These are phyloP conservation scores for Arthroderma sp. DNA, from an alignment of 2,329 filamentous ascomycete species.

Conservation along the genomic window DNA sequence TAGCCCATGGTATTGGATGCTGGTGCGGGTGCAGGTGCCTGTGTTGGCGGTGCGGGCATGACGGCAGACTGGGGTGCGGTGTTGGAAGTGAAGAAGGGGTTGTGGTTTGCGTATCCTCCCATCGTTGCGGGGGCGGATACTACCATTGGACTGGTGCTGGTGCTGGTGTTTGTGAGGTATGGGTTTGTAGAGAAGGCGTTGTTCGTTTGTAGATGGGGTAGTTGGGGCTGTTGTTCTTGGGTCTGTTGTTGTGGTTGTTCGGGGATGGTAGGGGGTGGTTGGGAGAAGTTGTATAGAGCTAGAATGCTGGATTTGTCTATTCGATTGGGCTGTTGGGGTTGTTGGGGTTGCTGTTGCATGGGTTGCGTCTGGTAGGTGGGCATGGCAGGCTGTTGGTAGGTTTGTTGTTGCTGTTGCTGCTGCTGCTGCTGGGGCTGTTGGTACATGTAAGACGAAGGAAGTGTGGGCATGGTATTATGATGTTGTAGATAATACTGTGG, in stretches of 20 bases:
- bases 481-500: constrained; percentile 20
- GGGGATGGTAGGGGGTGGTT: constrained; percentile 26
- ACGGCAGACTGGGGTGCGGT: constrained; percentile 9
- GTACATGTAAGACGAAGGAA: not conserved
- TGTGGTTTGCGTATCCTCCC: constrained; percentile 13
- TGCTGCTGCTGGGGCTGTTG: constrained; percentile 6
- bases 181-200: constrained; percentile 1
- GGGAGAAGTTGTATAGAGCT: constrained; percentile 36
- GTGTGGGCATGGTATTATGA: constrained; percentile 7
- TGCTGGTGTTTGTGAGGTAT: not conserved
- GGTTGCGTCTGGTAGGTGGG: constrained; percentile 8
- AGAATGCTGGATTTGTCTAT: constrained; percentile 38
- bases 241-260: constrained; percentile 24
- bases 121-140: constrained; percentile 13
- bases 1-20: not conserved
- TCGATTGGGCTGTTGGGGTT: constrained; percentile 17
- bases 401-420: constrained; percentile 11
- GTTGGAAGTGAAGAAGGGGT: constrained; percentile 23
- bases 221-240: constrained; percentile 15
- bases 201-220: constrained; percentile 12
- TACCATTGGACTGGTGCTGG: constrained; percentile 7
- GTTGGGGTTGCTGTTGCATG: constrained; percentile 14
- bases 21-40: not conserved
- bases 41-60: not conserved
- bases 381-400: constrained; percentile 20